Evolutionary conservation across 225 moss, liverwort and hornwort species (phyloP).

Genomic region (Thuidium tamariscinum): DNA sequence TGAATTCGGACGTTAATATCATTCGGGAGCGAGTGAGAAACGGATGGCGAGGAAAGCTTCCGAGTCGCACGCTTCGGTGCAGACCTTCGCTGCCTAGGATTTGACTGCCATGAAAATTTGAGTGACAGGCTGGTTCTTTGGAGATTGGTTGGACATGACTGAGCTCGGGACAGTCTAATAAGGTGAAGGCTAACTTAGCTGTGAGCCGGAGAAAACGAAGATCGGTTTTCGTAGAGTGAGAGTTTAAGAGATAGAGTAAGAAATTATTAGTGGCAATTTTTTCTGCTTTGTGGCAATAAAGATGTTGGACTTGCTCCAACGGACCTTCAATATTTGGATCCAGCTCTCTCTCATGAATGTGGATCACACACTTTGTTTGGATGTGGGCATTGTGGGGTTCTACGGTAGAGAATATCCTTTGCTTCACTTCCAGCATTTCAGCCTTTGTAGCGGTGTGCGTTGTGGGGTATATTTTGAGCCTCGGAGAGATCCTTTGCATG

Average conservation of each 20-base stretch:
- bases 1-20: constrained; percentile 17
- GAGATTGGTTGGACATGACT: background rate
- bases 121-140: background rate
- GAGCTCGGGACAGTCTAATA: background rate
- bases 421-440: background rate
- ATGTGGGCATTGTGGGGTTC: background rate
- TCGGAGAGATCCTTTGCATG: background rate
- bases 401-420: background rate
- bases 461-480: too few species aligned
- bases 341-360: background rate
- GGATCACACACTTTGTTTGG: background rate
- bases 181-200: background rate
- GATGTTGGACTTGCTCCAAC: background rate
- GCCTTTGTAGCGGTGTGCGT: background rate
- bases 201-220: background rate
- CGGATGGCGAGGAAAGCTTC: background rate
- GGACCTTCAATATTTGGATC: background rate
- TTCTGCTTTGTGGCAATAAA: background rate
- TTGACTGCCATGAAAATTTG: background rate
- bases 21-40: background rate
- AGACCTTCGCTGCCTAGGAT: background rate
- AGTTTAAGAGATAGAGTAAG: background rate
- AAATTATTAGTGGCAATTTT: background rate
- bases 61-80: background rate
- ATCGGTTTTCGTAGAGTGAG: background rate